A percentile compares a stretch with the other conserved stretches of the same genome.
phyloP scores from a whole-genome alignment of 2,329 filamentous ascomycete genomes.

The Davidsoniella virescens region DNA sequence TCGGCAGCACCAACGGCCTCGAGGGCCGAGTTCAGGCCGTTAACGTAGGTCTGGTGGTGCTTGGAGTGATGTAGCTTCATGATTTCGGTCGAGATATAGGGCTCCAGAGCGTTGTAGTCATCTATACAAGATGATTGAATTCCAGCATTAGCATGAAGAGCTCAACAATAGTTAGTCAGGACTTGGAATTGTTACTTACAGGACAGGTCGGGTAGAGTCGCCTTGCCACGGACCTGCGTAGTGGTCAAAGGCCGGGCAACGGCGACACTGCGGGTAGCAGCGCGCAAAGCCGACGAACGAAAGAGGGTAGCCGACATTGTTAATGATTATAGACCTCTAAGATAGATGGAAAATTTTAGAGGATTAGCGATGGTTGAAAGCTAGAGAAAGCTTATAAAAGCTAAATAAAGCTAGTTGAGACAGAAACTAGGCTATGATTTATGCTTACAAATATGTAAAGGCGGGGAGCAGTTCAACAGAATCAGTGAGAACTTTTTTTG shows the following conservation, averaged over 20 bases:
- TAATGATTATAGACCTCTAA: neutral
- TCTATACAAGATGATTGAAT: slow-evolving; percentile 35
- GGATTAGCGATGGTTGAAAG: too few relatives aligned
- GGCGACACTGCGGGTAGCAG: slow-evolving; percentile 50
- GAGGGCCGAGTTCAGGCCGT: slow-evolving; percentile 65
- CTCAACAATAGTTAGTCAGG: neutral
- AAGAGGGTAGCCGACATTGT: slow-evolving; percentile 64
- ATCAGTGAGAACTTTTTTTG: too few relatives aligned
- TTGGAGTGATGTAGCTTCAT: slow-evolving; percentile 94
- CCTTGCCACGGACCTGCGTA: slow-evolving; percentile 73
- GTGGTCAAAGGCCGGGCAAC: slow-evolving; percentile 49
- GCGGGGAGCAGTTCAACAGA: too few relatives aligned
- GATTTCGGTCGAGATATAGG: slow-evolving; percentile 68
- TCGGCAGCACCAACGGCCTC: slow-evolving; percentile 54
- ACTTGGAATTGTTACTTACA: slow-evolving; percentile 24
- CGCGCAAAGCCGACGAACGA: slow-evolving; percentile 51
- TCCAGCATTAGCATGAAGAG: neutral
- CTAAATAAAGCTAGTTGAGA: too few relatives aligned
- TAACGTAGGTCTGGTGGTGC: slow-evolving; percentile 90
- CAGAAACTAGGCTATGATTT: too few relatives aligned
- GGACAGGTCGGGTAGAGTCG: slow-evolving; percentile 76
- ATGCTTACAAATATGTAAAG: too few relatives aligned
- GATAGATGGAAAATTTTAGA: too few relatives aligned
- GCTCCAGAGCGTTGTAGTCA: slow-evolving; percentile 91
- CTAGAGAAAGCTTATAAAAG: too few relatives aligned